Base-by-base conservation (phyloP, 208 protist genomes). In the Kentomonas sorsogonicus region DNA sequence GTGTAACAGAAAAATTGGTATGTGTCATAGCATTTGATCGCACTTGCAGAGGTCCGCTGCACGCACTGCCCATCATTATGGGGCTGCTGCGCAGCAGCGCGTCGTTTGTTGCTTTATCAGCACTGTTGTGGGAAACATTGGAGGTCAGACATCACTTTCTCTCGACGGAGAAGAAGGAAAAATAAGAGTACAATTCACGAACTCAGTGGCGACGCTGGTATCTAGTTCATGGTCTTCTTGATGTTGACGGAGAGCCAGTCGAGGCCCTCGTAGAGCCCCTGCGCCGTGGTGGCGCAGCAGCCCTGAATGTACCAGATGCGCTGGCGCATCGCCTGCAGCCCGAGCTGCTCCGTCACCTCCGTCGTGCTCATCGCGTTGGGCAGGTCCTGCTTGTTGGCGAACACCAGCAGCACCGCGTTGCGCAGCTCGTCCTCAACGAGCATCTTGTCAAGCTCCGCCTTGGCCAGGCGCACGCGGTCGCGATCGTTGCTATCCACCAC, bases 321-420 rank as follows among this genome's bases (percentile, higher is more conserved):
- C 67, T 98, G 77, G 61, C 83, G 83, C 47, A 99, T 74, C 22
- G 80, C 67, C 33, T 97, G 77, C 34, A 99, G 84, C 6, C 93
- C 94, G 1, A 99, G 82, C 76, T 96, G 95, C 60, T 99, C 96
- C 6, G 89, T 96, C 38, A 99, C 86, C 75, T 99, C 97, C 5
- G 86, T 93, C 11, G 85, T 94, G 62, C 82, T 93, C 89, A 99
- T 98, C 13, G 97, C 97, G 72, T 99, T 98, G 29, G 97, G 96
- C 31, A 99, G 63, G 86, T 99, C 97, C 77, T 99, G 97, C 79
- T 99, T 99, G 93, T 99, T 99, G n/a, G 98, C 98, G 54, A 99
- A 99, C 5, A 99, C 95, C 3, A 99, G 89, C 10, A 99, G 69
- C 5, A 89, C 68, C 6, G 96, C 94, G 56, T 98, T 96, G 48